phyloP scores from a whole-genome alignment of 2,329 filamentous ascomycete genomes.

The Pleomassaria siparia region DNA sequence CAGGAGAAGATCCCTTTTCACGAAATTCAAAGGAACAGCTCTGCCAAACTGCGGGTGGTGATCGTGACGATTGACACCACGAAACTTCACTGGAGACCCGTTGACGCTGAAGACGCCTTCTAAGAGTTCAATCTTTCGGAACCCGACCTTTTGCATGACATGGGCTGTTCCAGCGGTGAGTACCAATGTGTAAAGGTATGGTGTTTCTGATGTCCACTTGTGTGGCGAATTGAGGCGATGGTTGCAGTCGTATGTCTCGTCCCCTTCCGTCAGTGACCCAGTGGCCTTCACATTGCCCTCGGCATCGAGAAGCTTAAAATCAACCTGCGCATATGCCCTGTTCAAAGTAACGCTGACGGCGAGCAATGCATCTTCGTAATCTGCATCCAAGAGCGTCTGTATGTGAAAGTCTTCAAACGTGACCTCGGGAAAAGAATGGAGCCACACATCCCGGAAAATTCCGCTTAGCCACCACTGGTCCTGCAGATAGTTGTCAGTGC shows the following conservation, averaged over 20 bases:
- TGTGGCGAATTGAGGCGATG: too few relatives aligned
- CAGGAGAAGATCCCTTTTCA: slow-evolving; percentile 59
- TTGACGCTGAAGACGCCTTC: slow-evolving; percentile 61
- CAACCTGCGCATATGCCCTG: not conserved
- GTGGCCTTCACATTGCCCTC: not conserved
- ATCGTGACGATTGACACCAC: slow-evolving; percentile 68
- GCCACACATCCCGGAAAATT: slow-evolving; percentile 64
- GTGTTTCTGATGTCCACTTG: slow-evolving; percentile 67
- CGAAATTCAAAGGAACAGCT: slow-evolving; percentile 60
- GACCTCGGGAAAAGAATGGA: slow-evolving; percentile 55
- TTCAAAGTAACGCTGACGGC: not conserved
- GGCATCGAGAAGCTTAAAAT: not conserved
- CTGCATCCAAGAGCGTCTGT: slow-evolving; percentile 25
- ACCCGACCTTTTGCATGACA: slow-evolving; percentile 55
- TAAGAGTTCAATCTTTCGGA: slow-evolving; percentile 61
- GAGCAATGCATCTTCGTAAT: not conserved
- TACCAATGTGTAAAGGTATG: slow-evolving; percentile 57
- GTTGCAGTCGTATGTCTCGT: slow-evolving; percentile 42
- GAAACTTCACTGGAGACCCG: slow-evolving; percentile 57
- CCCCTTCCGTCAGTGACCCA: slow-evolving; percentile 37
- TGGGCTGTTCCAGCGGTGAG: slow-evolving; percentile 52
- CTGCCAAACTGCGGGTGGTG: slow-evolving; percentile 64
- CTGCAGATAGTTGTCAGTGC: too few relatives aligned
- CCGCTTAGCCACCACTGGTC: slow-evolving; percentile 36
- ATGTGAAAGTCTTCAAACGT: slow-evolving; percentile 59